Conservation (phyloP, 2,329 filamentous ascomycete genomes). For the Stenocarpella maydis region DNA sequence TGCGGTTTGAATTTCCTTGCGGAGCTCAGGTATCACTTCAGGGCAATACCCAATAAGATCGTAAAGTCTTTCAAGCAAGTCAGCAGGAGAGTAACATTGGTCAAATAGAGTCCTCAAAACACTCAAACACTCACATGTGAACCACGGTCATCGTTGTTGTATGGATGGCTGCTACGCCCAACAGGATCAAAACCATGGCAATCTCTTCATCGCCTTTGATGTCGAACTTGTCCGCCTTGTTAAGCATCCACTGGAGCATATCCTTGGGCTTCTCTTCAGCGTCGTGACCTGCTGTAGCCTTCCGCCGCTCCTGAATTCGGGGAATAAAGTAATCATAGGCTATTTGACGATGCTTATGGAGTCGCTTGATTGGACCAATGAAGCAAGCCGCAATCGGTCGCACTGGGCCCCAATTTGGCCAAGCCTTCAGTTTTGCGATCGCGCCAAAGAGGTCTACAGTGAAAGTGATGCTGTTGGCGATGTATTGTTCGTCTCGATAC, state of each 20-base stretch:
- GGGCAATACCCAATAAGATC: conserved; percentile 41
- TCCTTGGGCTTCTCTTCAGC: conserved; percentile 49
- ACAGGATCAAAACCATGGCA: conserved; percentile 50
- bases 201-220: conserved; percentile 44
- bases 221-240: conserved; percentile 10
- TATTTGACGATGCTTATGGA: conserved; percentile 1
- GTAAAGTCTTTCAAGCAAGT: conserved; percentile 3
- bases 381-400: background rate
- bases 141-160: conserved; percentile 56
- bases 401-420: conserved; percentile 12
- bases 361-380: conserved; percentile 1
- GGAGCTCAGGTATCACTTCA: conserved; percentile 57
- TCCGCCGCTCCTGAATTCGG: conserved; percentile 5
- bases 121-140: conserved; percentile 40
- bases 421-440: conserved; percentile 40
- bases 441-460: conserved; percentile 53
- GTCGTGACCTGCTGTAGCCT: background rate
- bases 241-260: conserved; percentile 56
- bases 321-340: conserved; percentile 4
- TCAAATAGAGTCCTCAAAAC: background rate
- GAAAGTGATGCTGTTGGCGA: conserved; percentile 57
- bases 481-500: conserved; percentile 52
- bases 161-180: conserved; percentile 60
- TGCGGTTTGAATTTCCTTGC: conserved; percentile 56
- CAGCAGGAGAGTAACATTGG: background rate